Base-by-base conservation (phyloP, 441 rosid genomes). In the Omphalea diandra region DNA sequence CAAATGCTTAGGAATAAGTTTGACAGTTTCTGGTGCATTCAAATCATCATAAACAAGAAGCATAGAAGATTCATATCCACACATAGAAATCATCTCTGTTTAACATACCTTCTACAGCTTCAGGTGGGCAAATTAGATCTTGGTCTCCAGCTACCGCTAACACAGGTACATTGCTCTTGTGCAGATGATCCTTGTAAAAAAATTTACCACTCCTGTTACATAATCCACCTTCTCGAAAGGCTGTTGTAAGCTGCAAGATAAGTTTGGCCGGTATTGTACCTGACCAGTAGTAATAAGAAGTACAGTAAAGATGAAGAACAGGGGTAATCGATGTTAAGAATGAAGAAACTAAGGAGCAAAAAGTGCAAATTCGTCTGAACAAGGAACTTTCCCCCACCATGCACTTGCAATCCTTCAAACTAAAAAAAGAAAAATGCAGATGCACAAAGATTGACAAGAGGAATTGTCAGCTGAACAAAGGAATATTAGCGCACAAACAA, bases 261-360 rank as follows among this genome's bases (percentile, higher is more conserved):
- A 94, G 92, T 82, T 91, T 91, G 65, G 93, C 92, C 0, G 98
- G 97, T 77, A 94, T 83, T 27, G 97, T 91, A 70, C 97, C 97
- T 91, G 83, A n/a, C 74, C 75, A 22, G 73, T 69, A 44, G 22
- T 57, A 75, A 11, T 63, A 49, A 75, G 68, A 38, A 40, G 27
- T 38, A 5, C 2, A 18, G 31, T 7, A 24, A 54, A 9, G 26
- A 63, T 2, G 41, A 73, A 5, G 41, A 22, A 56, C 24, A 8
- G 50, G 67, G 24, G 29, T 4, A 71, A 47, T 31, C 33, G 38
- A 60, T 36, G 24, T 40, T 40, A 26, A 38, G 12, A 55, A 56
- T 35, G 41, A 24, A 38, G 29, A 17, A 62, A 52, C 46, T n/a
- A 66, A n/a, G 32, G 27, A 29, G 41, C 31, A 57, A 14, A 9